phyloP scores from a whole-genome alignment of 345 rosid species.

The Salix suchowensis region DNA sequence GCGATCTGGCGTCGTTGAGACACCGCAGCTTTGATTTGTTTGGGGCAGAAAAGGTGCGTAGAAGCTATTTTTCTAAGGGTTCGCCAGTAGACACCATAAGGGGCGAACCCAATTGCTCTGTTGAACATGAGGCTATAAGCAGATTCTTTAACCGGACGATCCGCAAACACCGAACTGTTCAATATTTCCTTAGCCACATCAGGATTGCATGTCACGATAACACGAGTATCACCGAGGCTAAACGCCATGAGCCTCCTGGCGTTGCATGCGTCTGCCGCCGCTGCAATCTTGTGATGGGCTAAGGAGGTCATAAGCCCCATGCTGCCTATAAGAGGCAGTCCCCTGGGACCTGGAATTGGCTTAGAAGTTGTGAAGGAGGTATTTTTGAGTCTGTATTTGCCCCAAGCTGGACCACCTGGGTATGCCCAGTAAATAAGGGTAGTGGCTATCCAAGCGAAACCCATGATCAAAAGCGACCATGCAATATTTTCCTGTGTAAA shows the following conservation, averaged over 20 bases:
- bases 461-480: constrained; percentile 38
- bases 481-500: constrained; percentile 37
- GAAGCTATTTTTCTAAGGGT: constrained; percentile 57
- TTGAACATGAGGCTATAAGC: constrained; percentile 70
- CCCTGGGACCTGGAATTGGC: constrained; percentile 69
- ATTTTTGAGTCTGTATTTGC: constrained; percentile 31
- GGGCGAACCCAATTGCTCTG: constrained; percentile 76
- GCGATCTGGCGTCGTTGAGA: constrained; percentile 40
- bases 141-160: constrained; percentile 73
- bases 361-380: not conserved
- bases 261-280: constrained; percentile 30
- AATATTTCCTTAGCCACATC: constrained; percentile 66
- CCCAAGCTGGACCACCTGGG: constrained; percentile 84
- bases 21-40: constrained; percentile 49
- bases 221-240: constrained; percentile 63
- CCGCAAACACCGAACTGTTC: constrained; percentile 58
- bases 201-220: constrained; percentile 59
- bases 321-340: constrained; percentile 61
- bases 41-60: constrained; percentile 55
- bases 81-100: constrained; percentile 75
- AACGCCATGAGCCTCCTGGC: constrained; percentile 67
- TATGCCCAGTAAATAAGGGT: constrained; percentile 49
- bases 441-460: constrained; percentile 30
- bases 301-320: constrained; percentile 56
- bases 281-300: constrained; percentile 57